phyloP scores from a whole-genome alignment of 192 early-diverging fungal species.

The Dispira simplex region DNA sequence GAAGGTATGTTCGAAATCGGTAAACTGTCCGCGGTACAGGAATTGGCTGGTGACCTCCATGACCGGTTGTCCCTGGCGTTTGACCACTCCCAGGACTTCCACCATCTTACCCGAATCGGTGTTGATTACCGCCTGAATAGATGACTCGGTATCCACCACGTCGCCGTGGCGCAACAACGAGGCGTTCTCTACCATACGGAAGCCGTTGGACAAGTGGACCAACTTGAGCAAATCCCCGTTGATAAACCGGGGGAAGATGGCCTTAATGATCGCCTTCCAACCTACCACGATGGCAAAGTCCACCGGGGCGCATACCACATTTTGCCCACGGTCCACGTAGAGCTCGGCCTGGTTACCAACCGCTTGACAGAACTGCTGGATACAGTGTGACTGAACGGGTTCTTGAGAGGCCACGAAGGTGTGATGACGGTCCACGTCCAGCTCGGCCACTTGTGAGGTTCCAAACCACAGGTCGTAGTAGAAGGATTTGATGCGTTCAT shows the following conservation, averaged over 20 bases:
- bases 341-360: constrained; percentile 54
- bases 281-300: constrained; percentile 91
- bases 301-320: constrained; percentile 65
- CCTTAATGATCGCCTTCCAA: constrained; percentile 83
- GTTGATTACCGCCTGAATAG: constrained; percentile 75
- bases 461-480: constrained; percentile 75
- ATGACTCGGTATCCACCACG: constrained; percentile 64
- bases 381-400: constrained; percentile 37
- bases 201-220: constrained; percentile 90
- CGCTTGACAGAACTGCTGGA: constrained; percentile 59
- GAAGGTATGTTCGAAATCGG: constrained; percentile 81
- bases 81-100: constrained; percentile 69
- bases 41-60: constrained; percentile 81
- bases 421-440: constrained; percentile 40
- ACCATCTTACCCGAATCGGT: constrained; percentile 84
- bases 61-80: constrained; percentile 54
- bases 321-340: constrained; percentile 49
- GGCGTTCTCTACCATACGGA: constrained; percentile 61
- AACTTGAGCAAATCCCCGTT: constrained; percentile 85
- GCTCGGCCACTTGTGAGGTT: constrained; percentile 26
- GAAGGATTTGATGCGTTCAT: constrained; percentile 73
- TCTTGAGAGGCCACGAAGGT: constrained; percentile 47
- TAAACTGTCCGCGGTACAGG: constrained; percentile 83
- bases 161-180: constrained; percentile 68
- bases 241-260: constrained; percentile 83